These are phyloP conservation scores for Pleurotus tuber-regium DNA, from an alignment of 768 basidiomycete species.

Conservation along the genomic window DNA sequence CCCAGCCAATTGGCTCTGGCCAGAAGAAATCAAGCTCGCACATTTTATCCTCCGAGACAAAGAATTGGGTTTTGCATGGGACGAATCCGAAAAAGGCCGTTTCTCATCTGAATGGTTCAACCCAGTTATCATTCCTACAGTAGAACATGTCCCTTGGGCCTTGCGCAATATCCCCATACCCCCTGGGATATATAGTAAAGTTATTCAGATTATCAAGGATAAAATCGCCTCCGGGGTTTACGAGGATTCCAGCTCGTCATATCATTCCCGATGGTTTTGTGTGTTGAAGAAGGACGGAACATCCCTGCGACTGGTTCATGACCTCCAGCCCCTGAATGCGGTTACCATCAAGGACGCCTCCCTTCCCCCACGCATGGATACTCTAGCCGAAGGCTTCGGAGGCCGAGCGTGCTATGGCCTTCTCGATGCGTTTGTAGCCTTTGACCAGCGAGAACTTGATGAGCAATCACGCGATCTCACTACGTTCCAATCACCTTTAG, in stretches of 20 bases:
- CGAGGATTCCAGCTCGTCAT: conserved; percentile 21
- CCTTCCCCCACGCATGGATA: conserved; percentile 28
- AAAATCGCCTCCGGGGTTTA: conserved; percentile 24
- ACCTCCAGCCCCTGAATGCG: conserved; percentile 25
- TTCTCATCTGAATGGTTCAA: conserved; percentile 13
- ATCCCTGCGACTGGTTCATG: conserved; percentile 17
- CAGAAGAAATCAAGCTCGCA: conserved; percentile 27
- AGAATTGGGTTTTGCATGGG: conserved; percentile 24
- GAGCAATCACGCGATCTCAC: conserved; percentile 33
- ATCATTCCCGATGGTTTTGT: conserved; percentile 24
- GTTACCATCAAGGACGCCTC: conserved; percentile 13
- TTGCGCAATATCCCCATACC: conserved; percentile 31
- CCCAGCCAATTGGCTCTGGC: conserved; percentile 26
- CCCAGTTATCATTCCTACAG: conserved; percentile 31
- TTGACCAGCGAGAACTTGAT: conserved; percentile 26
- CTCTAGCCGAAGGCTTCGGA: conserved; percentile 30
- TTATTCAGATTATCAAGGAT: conserved; percentile 22
- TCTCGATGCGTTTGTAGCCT: conserved; percentile 34
- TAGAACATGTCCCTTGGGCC: conserved; percentile 35
- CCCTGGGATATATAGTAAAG: conserved; percentile 22
- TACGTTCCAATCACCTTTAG: conserved; percentile 35
- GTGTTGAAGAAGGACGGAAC: conserved; percentile 23
- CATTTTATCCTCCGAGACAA: conserved; percentile 18
- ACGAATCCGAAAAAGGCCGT: conserved; percentile 23
- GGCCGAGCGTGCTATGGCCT: conserved; percentile 28